phyloP scores from a whole-genome alignment of 2,329 filamentous ascomycete species.

The Xylariaceae sp. region DNA sequence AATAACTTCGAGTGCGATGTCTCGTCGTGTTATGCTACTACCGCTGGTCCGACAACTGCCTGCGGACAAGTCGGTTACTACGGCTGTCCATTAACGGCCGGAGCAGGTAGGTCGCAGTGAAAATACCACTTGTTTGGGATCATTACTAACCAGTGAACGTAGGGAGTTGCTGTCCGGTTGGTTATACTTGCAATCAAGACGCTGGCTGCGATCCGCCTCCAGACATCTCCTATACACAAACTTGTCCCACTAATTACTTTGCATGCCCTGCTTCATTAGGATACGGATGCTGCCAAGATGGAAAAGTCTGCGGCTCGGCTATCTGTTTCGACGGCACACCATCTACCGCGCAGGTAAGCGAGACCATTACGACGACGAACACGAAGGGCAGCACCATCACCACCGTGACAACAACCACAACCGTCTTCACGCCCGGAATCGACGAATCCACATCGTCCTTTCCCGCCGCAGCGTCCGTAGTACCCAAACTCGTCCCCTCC shows the following conservation, averaged over 20 bases:
- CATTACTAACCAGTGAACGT: slow-evolving; percentile 1
- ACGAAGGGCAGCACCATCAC: slow-evolving; percentile 34
- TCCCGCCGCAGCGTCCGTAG: slow-evolving; percentile 16
- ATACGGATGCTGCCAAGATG: slow-evolving; percentile 49
- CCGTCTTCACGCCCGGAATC: slow-evolving; percentile 25
- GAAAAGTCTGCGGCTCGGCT: slow-evolving; percentile 43
- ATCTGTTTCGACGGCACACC: slow-evolving; percentile 46
- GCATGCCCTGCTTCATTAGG: slow-evolving; percentile 46
- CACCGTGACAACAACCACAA: slow-evolving; percentile 37
- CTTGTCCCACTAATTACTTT: slow-evolving; percentile 41
- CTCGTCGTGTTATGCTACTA: slow-evolving; percentile 44
- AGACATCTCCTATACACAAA: slow-evolving; percentile 34
- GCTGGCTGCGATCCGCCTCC: slow-evolving; percentile 40
- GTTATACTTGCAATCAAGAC: slow-evolving; percentile 36
- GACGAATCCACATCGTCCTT: slow-evolving; percentile 22
- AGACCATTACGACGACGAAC: slow-evolving; percentile 41
- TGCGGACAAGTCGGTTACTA: slow-evolving; percentile 33
- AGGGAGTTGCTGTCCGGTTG: slow-evolving; percentile 44
- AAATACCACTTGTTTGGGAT: no score
- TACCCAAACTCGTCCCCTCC: slow-evolving; percentile 42
- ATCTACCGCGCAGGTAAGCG: slow-evolving; percentile 39
- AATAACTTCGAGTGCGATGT: slow-evolving; percentile 43
- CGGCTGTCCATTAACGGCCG: slow-evolving; percentile 36
- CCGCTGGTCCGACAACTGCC: slow-evolving; percentile 36
- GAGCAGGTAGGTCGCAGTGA: slow-evolving; percentile 14